Evolutionary conservation across 2,329 filamentous ascomycete genomes (phyloP), one percentile per base, ranked within the genome.

Genomic region (Lachnellula willkommii): DNA sequence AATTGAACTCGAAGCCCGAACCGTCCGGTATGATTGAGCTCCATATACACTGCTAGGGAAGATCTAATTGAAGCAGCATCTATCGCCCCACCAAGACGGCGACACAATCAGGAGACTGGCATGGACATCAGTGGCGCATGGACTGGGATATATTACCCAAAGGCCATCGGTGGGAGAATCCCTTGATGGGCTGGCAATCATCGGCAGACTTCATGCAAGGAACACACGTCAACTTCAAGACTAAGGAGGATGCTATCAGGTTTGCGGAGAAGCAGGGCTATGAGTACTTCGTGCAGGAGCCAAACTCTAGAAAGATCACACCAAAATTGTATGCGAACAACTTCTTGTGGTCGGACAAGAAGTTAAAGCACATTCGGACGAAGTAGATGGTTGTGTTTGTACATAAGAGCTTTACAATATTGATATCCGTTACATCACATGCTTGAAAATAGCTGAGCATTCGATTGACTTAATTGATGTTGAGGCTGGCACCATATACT

Each of bases 251-350:
- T 66, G 94, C 94, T 63, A 93, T 99, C 68, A 78, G 80, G 57
- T 99, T 99, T 70, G 94, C 95, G 24, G 89, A 97, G 77, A 99
- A 97, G 82, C 94, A 99, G 74, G 94, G 95, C 37, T 99, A 99
- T 72, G 93, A 99, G 72, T 99, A 96, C 75, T 97, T 94, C 72
- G 92, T 99, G 24, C 94, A 97, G 79, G 94, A 97, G 76, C 93
- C 94, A 37, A 95, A 96, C 69, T 83, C 84, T 74, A 85, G 94
- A 70, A 88, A 87, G 69, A 87, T 96, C 67, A 77, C 84, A 15
- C 89, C 91, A 59, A 99, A 99, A 83, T 88, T 90, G 11, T 99
- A 99, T 73, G 93, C 94, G 59, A 95, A 95, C 75, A 96, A 97
- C 78, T 99, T 97, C 74, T 71, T 92, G 61, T 92, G 95, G 77